A percentile compares a stretch with the other conserved stretches of the same genome.
Evolutionary conservation across 106 monocot species (phyloP).

Genomic region (Xerophyta viscosa): DNA sequence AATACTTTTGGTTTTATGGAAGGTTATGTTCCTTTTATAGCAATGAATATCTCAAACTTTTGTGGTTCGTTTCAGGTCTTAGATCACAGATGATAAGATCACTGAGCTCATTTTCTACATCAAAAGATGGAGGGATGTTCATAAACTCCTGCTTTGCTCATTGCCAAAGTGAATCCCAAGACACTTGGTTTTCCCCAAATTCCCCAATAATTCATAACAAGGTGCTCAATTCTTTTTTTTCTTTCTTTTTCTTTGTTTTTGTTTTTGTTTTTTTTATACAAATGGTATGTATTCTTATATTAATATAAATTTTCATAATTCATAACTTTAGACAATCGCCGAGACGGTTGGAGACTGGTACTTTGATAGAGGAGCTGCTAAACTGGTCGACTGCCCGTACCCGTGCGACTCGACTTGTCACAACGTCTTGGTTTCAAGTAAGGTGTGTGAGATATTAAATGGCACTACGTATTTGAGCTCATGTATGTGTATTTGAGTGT

Average conservation of each 20-base stretch:
- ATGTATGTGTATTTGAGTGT: not conserved
- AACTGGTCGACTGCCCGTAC: slow-evolving; percentile 60
- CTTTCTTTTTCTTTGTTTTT: not conserved
- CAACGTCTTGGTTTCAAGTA: slow-evolving; percentile 6
- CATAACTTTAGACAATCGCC: slow-evolving; percentile 46
- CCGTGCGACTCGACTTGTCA: slow-evolving; percentile 72
- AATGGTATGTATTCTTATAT: too few relatives aligned
- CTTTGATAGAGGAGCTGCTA: slow-evolving; percentile 37
- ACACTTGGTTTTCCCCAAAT: slow-evolving; percentile 55
- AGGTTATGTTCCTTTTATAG: too few relatives aligned
- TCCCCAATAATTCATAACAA: slow-evolving; percentile 59
- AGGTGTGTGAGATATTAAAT: slow-evolving; percentile 1
- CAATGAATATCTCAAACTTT: not conserved
- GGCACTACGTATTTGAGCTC: not conserved
- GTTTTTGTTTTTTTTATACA: too few relatives aligned
- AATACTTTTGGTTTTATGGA: too few relatives aligned
- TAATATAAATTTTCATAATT: too few relatives aligned
- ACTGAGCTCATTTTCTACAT: slow-evolving; percentile 13
- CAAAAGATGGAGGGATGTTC: slow-evolving; percentile 43
- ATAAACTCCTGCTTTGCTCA: slow-evolving; percentile 91
- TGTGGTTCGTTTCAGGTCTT: slow-evolving; percentile 32
- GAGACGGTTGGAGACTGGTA: slow-evolving; percentile 82
- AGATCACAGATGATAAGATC: slow-evolving; percentile 56
- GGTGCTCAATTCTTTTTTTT: slow-evolving; percentile 23
- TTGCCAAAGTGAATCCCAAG: slow-evolving; percentile 87